Evolutionary conservation across 495 filamentous ascomycete species (phyloP).

Genomic region (Oleoguttula mirabilis): DNA sequence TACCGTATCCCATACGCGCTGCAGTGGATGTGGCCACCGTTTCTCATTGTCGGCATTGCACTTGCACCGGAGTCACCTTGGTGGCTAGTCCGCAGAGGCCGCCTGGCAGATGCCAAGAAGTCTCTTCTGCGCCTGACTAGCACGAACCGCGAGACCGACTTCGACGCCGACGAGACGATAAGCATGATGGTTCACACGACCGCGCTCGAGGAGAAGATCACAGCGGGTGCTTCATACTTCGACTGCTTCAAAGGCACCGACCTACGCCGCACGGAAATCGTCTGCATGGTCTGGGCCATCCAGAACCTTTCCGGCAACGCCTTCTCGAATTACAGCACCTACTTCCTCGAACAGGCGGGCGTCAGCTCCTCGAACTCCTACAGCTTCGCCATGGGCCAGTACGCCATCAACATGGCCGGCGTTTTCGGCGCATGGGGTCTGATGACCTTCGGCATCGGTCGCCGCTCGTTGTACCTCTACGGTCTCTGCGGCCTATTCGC

Average conservation of each 20-base stretch:
- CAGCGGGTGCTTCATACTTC: conserved; percentile 24
- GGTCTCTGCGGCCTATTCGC: conserved; percentile 26
- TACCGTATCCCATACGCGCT: conserved; percentile 32
- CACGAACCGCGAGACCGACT: conserved; percentile 25
- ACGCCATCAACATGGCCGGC: conserved; percentile 32
- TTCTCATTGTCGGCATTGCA: conserved; percentile 26
- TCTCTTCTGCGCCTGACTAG: conserved; percentile 26
- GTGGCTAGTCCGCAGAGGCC: conserved; percentile 31
- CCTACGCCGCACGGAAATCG: conserved; percentile 30
- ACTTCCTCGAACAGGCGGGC: conserved; percentile 67
- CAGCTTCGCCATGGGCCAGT: conserved; percentile 30
- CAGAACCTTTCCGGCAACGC: conserved; percentile 70
- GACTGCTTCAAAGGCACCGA: conserved; percentile 32
- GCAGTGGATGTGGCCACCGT: conserved; percentile 35
- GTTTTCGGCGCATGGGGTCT: conserved; percentile 30
- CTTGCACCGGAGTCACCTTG: conserved; percentile 32
- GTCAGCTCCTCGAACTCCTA: conserved; percentile 22
- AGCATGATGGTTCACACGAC: conserved; percentile 32
- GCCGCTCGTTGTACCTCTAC: conserved; percentile 29
- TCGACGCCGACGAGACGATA: conserved; percentile 30
- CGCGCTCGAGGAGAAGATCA: conserved; percentile 29
- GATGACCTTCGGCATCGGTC: conserved; percentile 26
- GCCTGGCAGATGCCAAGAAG: conserved; percentile 28
- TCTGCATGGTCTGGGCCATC: conserved; percentile 56
- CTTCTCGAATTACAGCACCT: conserved; percentile 70